phyloP scores from a whole-genome alignment of 345 rosid genomes.

The Bruguiera parviflora region DNA sequence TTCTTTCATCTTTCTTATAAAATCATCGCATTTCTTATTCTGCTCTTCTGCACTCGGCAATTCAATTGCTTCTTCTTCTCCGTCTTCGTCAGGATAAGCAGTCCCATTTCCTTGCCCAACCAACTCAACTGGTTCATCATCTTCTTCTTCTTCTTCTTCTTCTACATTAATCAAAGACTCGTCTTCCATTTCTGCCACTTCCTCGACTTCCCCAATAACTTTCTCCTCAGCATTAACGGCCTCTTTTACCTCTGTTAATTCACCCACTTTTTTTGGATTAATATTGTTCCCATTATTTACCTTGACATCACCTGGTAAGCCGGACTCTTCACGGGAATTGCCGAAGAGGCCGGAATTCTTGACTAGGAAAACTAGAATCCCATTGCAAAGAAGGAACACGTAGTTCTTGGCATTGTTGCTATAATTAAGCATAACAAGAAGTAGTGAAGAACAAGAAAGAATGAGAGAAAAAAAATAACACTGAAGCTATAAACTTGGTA shows the following conservation, averaged over 20 bases:
- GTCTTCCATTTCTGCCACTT: slow-evolving; percentile 10
- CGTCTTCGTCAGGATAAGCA: slow-evolving; percentile 8
- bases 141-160: slow-evolving; percentile 13
- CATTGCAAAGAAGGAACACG: slow-evolving; percentile 71
- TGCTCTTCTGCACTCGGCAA: slow-evolving; percentile 52
- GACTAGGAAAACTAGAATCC: slow-evolving; percentile 49
- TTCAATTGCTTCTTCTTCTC: slow-evolving; percentile 10
- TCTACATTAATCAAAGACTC: not conserved
- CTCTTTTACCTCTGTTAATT: slow-evolving; percentile 14
- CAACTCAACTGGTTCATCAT: slow-evolving; percentile 17
- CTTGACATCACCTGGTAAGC: slow-evolving; percentile 2
- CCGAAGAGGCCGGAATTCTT: slow-evolving; percentile 39
- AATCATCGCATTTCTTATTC: slow-evolving; percentile 68
- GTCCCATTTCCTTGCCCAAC: slow-evolving; percentile 19
- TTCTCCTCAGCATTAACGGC: slow-evolving; percentile 18
- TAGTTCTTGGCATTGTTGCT: slow-evolving; percentile 43
- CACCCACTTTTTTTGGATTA: slow-evolving; percentile 10
- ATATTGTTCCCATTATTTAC: slow-evolving; percentile 1
- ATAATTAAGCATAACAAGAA: slow-evolving; percentile 13
- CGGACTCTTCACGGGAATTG: slow-evolving; percentile 16
- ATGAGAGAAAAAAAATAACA: slow-evolving; percentile 42
- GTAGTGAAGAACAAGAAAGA: slow-evolving; percentile 29
- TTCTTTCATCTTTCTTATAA: slow-evolving; percentile 59
- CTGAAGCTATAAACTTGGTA: slow-evolving; percentile 26
- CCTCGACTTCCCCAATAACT: slow-evolving; percentile 17